These are phyloP conservation scores for Neurospora pannonica DNA, from an alignment of 495 filamentous ascomycete species.

Conservation along the genomic window DNA sequence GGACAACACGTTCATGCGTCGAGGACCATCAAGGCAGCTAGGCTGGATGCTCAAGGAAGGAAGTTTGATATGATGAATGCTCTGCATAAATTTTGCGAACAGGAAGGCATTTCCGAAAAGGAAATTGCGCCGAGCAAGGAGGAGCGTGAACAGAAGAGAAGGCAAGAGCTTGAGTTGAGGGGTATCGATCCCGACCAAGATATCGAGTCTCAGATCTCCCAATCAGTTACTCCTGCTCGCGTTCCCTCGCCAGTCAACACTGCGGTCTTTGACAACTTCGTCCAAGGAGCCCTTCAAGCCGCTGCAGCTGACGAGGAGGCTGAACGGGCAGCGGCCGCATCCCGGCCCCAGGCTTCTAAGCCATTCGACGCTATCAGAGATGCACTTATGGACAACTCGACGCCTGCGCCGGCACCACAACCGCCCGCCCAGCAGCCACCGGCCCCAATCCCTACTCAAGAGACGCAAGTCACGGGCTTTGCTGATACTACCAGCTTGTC, in stretches of 20 bases:
- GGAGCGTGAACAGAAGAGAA: conserved; percentile 22
- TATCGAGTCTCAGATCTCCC: background rate
- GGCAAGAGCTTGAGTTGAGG: conserved; percentile 9
- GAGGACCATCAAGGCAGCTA: conserved; percentile 25
- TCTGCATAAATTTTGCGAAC: conserved; percentile 19
- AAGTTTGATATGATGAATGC: conserved; percentile 11
- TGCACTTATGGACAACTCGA: conserved; percentile 28
- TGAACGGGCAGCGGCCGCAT: conserved; percentile 7
- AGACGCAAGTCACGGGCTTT: background rate
- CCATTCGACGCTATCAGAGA: conserved; percentile 42
- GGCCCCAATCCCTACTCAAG: conserved; percentile 1
- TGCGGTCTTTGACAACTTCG: conserved; percentile 10
- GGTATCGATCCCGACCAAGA: conserved; percentile 19
- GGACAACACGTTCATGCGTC: conserved; percentile 29
- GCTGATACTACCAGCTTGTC: conserved; percentile 15
- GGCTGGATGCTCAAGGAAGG: conserved; percentile 19
- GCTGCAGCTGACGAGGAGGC: conserved; percentile 16
- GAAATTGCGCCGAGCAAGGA: conserved; percentile 27
- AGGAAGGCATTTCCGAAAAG: conserved; percentile 21
- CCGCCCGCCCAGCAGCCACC: conserved; percentile 4
- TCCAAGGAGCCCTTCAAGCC: conserved; percentile 9
- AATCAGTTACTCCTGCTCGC: background rate
- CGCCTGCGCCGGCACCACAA: conserved; percentile 6
- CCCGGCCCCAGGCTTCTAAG: conserved; percentile 19
- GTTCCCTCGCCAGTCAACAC: conserved; percentile 1